These are phyloP conservation scores for Arthroderma uncinatum DNA, from an alignment of 2,329 filamentous ascomycete species.

Conservation along the genomic window DNA sequence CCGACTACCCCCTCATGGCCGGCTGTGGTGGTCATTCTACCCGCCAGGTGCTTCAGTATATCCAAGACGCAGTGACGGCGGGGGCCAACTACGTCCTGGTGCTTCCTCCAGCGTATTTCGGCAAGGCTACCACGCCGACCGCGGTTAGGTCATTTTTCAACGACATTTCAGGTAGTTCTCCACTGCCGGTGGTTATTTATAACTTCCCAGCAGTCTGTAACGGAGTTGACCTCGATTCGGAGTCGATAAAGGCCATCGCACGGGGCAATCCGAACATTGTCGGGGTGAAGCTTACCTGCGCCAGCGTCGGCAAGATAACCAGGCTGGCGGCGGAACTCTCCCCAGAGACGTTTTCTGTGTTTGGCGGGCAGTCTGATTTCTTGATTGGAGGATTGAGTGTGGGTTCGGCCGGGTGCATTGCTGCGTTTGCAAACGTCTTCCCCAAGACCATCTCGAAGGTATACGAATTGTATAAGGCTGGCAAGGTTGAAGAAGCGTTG, in stretches of 20 bases:
- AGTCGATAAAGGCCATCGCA: conserved; percentile 46
- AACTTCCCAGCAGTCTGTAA: conserved; percentile 61
- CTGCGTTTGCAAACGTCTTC: conserved; percentile 48
- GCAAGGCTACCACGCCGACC: conserved; percentile 47
- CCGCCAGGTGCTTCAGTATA: conserved; percentile 50
- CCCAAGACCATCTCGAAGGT: conserved; percentile 47
- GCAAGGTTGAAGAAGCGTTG: conserved; percentile 48
- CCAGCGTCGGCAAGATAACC: conserved; percentile 50
- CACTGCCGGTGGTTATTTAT: conserved; percentile 52
- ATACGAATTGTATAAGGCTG: conserved; percentile 50
- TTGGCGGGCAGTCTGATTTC: conserved; percentile 64
- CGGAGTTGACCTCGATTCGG: conserved; percentile 57
- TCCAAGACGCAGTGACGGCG: conserved; percentile 47
- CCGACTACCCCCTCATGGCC: conserved; percentile 49
- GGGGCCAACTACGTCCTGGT: conserved; percentile 53
- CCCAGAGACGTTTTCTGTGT: conserved; percentile 51
- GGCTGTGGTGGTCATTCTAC: conserved; percentile 56
- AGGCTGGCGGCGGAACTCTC: conserved; percentile 44
- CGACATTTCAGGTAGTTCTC: conserved; percentile 43
- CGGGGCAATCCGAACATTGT: conserved; percentile 43
- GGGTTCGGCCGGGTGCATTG: conserved; percentile 46
- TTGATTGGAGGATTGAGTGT: conserved; percentile 46
- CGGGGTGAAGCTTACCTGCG: conserved; percentile 56
- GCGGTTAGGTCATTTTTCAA: conserved; percentile 51
- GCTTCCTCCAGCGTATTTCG: conserved; percentile 54